Percentiles rank a stretch among this genome's conserved stretches.
Conservation (phyloP, 495 filamentous ascomycete genomes). For the Trichoderma reesei region DNA sequence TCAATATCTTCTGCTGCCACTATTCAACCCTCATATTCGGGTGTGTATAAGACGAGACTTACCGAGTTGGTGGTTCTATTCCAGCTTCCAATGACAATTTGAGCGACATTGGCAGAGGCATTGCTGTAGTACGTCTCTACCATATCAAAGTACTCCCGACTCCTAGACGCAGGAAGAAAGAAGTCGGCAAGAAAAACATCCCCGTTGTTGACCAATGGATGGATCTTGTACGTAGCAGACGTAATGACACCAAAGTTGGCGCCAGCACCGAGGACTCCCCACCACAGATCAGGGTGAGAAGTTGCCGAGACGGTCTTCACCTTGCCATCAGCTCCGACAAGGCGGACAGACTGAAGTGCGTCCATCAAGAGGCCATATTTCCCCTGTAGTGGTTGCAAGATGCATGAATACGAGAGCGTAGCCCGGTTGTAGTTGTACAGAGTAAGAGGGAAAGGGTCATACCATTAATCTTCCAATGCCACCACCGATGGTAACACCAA, state of each 20-base stretch:
- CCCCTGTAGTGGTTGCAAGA: constrained; percentile 17
- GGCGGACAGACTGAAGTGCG: constrained; percentile 20
- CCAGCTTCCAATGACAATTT: constrained; percentile 10
- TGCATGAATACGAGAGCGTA: not conserved
- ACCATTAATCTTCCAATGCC: constrained; percentile 22
- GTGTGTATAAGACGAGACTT: not conserved
- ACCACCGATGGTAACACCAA: constrained; percentile 31
- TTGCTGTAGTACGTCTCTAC: constrained; percentile 20
- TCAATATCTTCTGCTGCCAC: no score
- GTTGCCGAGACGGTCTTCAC: constrained; percentile 12
- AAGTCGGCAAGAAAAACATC: constrained; percentile 23
- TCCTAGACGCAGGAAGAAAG: constrained; percentile 16
- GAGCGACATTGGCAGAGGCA: constrained; percentile 18
- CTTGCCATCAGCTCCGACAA: constrained; percentile 30
- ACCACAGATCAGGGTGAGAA: constrained; percentile 36
- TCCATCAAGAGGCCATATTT: constrained; percentile 29
- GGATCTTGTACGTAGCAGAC: constrained; percentile 25
- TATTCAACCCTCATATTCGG: constrained; percentile 6
- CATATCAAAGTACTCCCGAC: constrained; percentile 18
- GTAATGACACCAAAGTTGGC: constrained; percentile 42
- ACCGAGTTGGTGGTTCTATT: constrained; percentile 10
- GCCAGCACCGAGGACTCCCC: constrained; percentile 37
- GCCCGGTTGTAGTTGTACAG: not conserved
- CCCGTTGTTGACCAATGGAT: constrained; percentile 19
- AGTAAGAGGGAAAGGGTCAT: not conserved